phyloP scores from a whole-genome alignment of 495 filamentous ascomycete genomes.

The Hypoxylon lenormandii region DNA sequence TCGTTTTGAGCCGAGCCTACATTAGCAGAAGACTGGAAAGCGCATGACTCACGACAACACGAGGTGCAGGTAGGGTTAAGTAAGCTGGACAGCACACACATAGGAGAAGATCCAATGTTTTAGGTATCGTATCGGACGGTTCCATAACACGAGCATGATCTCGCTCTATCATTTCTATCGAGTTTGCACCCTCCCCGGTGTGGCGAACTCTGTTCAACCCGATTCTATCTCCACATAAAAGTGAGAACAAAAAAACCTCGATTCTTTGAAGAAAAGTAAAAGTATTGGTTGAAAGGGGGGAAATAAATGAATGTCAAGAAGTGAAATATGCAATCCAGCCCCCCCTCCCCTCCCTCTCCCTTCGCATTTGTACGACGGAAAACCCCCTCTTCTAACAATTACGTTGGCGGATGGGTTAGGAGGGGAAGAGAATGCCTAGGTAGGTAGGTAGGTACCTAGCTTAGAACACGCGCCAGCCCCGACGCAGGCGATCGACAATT shows the following conservation, averaged over 20 bases:
- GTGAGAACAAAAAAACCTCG: neutral
- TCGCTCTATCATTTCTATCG: neutral
- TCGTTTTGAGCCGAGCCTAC: neutral
- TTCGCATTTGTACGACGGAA: conserved; percentile 28
- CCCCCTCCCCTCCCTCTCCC: too few relatives aligned
- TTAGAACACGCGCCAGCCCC: conserved; percentile 34
- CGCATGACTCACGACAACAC: neutral
- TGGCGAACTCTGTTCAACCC: neutral
- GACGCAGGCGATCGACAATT: conserved; percentile 21
- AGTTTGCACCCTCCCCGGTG: neutral
- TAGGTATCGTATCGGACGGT: too few relatives aligned
- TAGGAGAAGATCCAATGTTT: too few relatives aligned
- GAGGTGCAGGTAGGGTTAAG: too few relatives aligned
- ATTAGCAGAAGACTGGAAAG: neutral
- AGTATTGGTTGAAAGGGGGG: neutral
- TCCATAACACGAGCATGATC: neutral
- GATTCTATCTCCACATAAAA: conserved; percentile 6
- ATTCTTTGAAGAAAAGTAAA: conserved; percentile 9
- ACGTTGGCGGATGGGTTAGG: neutral
- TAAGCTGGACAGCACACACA: too few relatives aligned
- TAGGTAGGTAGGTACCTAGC: too few relatives aligned
- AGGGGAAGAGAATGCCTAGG: neutral
- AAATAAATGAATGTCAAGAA: conserved; percentile 41
- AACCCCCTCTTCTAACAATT: conserved; percentile 1
- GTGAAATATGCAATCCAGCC: conserved; percentile 33